Evolutionary conservation across 1,284 basidiomycete genomes (phyloP), one percentile per base, ranked within the genome.

Genomic region (Trichosporon asahii): DNA sequence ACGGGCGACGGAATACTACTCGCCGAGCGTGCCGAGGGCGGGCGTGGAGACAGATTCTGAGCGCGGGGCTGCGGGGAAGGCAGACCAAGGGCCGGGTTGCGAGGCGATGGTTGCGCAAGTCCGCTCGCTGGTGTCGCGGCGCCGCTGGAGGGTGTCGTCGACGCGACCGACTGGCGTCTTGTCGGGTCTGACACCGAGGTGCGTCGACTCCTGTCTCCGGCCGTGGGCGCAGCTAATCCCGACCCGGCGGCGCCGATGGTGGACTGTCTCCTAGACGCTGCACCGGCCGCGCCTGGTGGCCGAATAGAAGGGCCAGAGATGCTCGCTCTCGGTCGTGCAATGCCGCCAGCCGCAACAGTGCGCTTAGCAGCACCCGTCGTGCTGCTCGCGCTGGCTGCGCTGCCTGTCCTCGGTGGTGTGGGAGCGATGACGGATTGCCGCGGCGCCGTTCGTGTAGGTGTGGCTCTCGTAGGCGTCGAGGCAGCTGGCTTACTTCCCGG

Each of bases 1-100:
- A 21, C n/a, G 29, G 49, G 18, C 25, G 65, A 33, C 57, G 57
- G 27, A 61, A 61, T 31, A 31, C 57, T 61, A 61, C 57, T 61
- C 29, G 57, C 33, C 27, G 57, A 61, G 4, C 27, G 57, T 31
- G 14, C 57, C 8, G 57, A 66, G 29, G 31, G 65, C 46, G 29
- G 65, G 49, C 49, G 65, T 12, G 46, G 31, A 0, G 46, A 66
- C 35, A 37, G 40, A 14, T 40, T 49, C 44, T 21, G 25, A 14
- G 57, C 27, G 29, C 15, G 64, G n/a, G 15, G 33, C 35, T 35
- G 61, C 33, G 33, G 61, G n/a, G 21, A 64, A 31, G 49, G 25
- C 6, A 65, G 27, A 21, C 64, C 23, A 27, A 65, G 27, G 40
- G 29, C 40, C 27, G 29, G n/a, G 8, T n/a, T n/a, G 14, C 27